A percentile compares a stretch with the other conserved stretches of the same genome.
Evolutionary conservation across 2,329 filamentous ascomycete species (phyloP).

Genomic region (Dichotomopilus funicola): DNA sequence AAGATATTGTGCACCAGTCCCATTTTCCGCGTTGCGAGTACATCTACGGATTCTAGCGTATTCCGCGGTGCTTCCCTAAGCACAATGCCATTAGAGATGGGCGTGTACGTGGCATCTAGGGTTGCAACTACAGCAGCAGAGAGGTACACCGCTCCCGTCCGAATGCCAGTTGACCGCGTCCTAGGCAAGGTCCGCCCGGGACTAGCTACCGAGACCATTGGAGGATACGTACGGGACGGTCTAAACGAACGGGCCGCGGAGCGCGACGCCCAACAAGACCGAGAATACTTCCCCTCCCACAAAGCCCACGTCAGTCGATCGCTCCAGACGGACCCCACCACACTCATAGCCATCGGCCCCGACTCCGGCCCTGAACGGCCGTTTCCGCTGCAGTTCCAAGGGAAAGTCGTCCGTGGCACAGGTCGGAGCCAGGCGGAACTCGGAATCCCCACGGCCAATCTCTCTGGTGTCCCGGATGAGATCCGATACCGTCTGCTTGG

Average conservation of each 20-base stretch:
- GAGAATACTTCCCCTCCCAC: slow-evolving; percentile 4
- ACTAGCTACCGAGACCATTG: slow-evolving; percentile 36
- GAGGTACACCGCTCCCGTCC: slow-evolving; percentile 38
- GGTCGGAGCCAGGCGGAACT: slow-evolving; percentile 35
- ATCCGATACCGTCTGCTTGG: slow-evolving; percentile 50
- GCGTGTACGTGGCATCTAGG: slow-evolving; percentile 47
- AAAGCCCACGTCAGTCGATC: slow-evolving; percentile 9
- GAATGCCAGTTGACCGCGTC: slow-evolving; percentile 36
- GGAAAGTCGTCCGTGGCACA: slow-evolving; percentile 41
- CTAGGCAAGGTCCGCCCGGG: slow-evolving; percentile 34
- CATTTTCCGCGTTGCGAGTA: slow-evolving; percentile 62
- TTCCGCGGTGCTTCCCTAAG: slow-evolving; percentile 58
- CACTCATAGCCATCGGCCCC: slow-evolving; percentile 32
- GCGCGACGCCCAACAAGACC: slow-evolving; percentile 14
- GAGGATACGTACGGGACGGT: slow-evolving; percentile 33
- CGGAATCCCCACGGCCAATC: slow-evolving; percentile 48
- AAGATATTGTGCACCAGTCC: slow-evolving; percentile 59
- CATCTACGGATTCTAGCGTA: slow-evolving; percentile 53
- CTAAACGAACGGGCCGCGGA: slow-evolving; percentile 22
- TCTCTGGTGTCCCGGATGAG: slow-evolving; percentile 46
- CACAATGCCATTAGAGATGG: slow-evolving; percentile 60
- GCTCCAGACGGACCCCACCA: slow-evolving; percentile 1
- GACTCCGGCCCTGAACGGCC: slow-evolving; percentile 47
- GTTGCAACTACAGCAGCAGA: slow-evolving; percentile 41
- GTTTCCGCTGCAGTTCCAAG: slow-evolving; percentile 48